These are phyloP conservation scores for Penicillium pancosmium DNA, from an alignment of 495 filamentous ascomycete genomes.

Conservation along the genomic window DNA sequence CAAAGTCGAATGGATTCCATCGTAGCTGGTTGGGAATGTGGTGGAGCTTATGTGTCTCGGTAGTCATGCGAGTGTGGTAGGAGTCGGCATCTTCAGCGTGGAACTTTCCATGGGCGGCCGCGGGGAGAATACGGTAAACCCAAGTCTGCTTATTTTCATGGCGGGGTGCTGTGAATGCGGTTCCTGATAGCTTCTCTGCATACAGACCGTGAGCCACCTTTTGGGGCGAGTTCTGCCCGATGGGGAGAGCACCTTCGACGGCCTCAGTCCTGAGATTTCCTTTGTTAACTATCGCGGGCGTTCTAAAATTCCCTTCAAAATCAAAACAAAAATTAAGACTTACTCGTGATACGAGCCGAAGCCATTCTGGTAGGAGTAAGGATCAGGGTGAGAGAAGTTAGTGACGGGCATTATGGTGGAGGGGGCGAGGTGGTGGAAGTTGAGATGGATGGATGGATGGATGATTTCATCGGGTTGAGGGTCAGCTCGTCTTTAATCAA, in stretches of 20 bases:
- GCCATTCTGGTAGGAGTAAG: constrained; percentile 60
- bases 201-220: constrained; percentile 85
- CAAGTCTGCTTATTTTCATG: constrained; percentile 89
- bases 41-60: constrained; percentile 55
- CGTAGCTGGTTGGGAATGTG: constrained; percentile 85
- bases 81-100: constrained; percentile 53
- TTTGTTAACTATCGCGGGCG: background rate
- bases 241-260: constrained; percentile 59
- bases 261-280: constrained; percentile 45
- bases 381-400: constrained; percentile 55
- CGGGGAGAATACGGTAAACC: constrained; percentile 90
- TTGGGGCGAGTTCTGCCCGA: constrained; percentile 85
- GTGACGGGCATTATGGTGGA: constrained; percentile 55
- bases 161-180: constrained; percentile 88
- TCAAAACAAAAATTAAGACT: constrained; percentile 8
- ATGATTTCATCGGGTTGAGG: constrained; percentile 5
- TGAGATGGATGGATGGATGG: constrained; percentile 14
- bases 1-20: constrained; percentile 87
- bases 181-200: constrained; percentile 91
- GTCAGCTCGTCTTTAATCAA: constrained; percentile 9
- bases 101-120: constrained; percentile 80
- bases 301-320: background rate
- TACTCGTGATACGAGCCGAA: constrained; percentile 65
- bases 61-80: constrained; percentile 55
- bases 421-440: background rate